Evolutionary conservation across 1,284 basidiomycete species (phyloP).

Genomic region (Coriolopsis trogii): DNA sequence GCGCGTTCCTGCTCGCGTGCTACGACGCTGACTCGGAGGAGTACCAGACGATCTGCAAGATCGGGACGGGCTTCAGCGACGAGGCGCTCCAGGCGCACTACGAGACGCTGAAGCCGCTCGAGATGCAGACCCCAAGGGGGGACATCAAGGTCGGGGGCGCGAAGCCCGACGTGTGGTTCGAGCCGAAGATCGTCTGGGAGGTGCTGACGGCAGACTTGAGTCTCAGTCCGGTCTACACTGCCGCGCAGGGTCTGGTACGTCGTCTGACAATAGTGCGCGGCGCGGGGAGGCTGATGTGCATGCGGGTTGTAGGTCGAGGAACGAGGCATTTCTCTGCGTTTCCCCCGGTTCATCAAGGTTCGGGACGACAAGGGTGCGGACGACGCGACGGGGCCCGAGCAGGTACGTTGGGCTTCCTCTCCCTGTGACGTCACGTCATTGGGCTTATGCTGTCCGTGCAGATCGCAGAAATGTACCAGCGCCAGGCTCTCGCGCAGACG

Average conservation of each 20-base stretch:
- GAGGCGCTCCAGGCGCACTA: conserved; percentile 86
- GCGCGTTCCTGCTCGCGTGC: conserved; percentile 93
- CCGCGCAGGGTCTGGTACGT: conserved; percentile 92
- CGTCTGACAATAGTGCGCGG: no score
- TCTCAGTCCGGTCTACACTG: conserved; percentile 95
- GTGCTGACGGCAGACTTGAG: conserved; percentile 97
- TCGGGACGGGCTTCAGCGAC: conserved; percentile 98
- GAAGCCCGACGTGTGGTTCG: conserved; percentile 95
- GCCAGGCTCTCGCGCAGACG: conserved; percentile 81
- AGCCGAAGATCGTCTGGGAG: conserved; percentile 97
- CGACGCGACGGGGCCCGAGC: conserved; percentile 91
- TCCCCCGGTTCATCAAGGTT: conserved; percentile 91
- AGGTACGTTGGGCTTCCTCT: conserved; percentile 50
- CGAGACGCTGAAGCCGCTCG: conserved; percentile 80
- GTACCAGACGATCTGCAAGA: conserved; percentile 97
- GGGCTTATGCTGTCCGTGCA: conserved; percentile 39
- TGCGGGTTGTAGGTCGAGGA: conserved; percentile 66
- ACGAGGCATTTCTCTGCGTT: conserved; percentile 92
- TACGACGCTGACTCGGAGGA: conserved; percentile 91
- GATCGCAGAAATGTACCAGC: conserved; percentile 96
- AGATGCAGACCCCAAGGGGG: conserved; percentile 69
- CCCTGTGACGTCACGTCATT: conserved; percentile 2
- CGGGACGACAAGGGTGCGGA: conserved; percentile 94
- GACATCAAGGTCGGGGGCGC: conserved; percentile 87
- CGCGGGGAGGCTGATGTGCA: conserved; percentile 5